These are phyloP conservation scores for Erythrophleum ivorense DNA, from an alignment of 331 rosid species.

Conservation along the genomic window DNA sequence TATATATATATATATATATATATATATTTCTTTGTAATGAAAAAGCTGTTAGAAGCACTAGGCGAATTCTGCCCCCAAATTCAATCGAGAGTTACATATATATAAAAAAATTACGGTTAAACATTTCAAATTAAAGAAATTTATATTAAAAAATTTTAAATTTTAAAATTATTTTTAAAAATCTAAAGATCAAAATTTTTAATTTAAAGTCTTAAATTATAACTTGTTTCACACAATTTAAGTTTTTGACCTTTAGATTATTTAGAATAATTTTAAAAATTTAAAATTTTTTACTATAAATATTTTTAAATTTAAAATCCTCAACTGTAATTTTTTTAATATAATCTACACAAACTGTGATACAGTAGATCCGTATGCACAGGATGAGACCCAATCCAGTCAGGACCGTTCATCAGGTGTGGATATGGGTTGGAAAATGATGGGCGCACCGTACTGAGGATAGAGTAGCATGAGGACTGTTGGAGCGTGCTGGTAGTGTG, in stretches of 20 bases:
- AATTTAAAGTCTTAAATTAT: no score
- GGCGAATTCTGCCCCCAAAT: slow-evolving; percentile 33
- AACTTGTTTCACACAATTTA: no score
- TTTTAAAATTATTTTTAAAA: no score
- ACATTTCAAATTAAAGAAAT: no score
- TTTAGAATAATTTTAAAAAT: no score
- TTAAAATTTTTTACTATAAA: no score
- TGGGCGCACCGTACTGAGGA: slow-evolving; percentile 95
- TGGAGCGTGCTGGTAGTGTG: slow-evolving; percentile 93
- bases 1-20: not conserved
- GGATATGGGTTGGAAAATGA: slow-evolving; percentile 59
- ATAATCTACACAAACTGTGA: slow-evolving; percentile 23
- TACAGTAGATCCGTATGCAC: not conserved
- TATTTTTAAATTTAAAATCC: no score
- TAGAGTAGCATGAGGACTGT: slow-evolving; percentile 93
- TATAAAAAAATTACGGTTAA: not conserved
- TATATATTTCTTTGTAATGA: not conserved
- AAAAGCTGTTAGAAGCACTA: slow-evolving; percentile 1
- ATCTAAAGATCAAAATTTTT: no score
- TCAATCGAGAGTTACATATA: slow-evolving; percentile 24
- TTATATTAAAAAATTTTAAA: no score
- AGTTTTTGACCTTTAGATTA: no score
- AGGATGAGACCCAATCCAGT: slow-evolving; percentile 20
- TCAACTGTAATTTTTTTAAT: no score
- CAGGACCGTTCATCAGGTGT: slow-evolving; percentile 42